Base-by-base conservation (phyloP, 768 basidiomycete genomes). In the Rhizopogon salebrosus region DNA sequence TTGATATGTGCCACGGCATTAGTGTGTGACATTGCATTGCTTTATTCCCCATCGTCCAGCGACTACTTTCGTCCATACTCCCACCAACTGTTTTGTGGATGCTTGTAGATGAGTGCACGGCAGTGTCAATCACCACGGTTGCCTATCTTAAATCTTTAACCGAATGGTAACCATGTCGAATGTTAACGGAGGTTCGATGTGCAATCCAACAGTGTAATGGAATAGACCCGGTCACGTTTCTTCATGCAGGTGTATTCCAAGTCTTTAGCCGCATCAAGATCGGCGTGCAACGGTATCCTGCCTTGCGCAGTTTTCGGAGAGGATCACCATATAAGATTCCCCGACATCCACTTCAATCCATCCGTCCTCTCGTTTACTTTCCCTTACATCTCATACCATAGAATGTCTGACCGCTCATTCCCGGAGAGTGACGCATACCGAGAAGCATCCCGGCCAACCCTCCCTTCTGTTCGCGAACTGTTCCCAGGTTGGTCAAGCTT, bases 391-490 rank as follows among this genome's bases (percentile, higher is more conserved):
- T 57, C 63, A 51, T 61, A 63, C 54, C 56, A 63, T 52, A 56
- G 68, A 43, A 63, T 67, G 56, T 62, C 64, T 67, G 59, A 66
- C 61, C 60, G 56, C 54, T 60, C 55, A 48, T 59, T 57, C 8
- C 34, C 55, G 51, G 59, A 61, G 51, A 67, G 72, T 55, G 58
- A 49, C 55, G 51, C 42, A 23, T 54, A 52, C 49, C 59, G 61
- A 52, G 68, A 67, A 6, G 58, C 60, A 31, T 26, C 48, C 26
- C 79, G 84, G 40, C 83, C 83, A 50, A 84, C 80, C 14, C 81
- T 89, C 54, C 87, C 87, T 37, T 77, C 85, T 42, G 87, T 89
- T 51, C 82, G 84, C 46, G 83, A 85, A 66, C 69, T 88, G 54
- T 83, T 88, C 62, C 71, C 78, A 74, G 79, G 87, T 84, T 53